These are phyloP conservation scores for Exobasidium cylindrosporum DNA, from an alignment of 1,284 basidiomycete genomes.

Conservation along the genomic window DNA sequence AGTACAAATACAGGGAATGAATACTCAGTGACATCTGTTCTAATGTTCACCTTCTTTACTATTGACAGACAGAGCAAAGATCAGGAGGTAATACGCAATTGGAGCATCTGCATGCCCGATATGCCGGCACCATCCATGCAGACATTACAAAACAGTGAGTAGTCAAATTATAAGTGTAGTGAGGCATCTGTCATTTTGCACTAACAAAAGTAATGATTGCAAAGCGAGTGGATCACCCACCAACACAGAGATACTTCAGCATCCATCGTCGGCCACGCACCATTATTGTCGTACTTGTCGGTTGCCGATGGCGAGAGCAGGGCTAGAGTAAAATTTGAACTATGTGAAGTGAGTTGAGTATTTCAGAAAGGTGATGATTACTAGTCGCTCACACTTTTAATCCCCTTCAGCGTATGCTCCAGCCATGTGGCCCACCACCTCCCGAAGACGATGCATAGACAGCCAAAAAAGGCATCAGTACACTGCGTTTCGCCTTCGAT, in stretches of 20 bases:
- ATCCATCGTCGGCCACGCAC: conserved; percentile 85
- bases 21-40: too few species aligned
- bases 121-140: conserved; percentile 72
- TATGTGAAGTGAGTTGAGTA: conserved; percentile 73
- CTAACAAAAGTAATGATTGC: neutral
- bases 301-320: conserved; percentile 89
- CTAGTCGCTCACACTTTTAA: conserved; percentile 1
- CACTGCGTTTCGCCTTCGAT: too few species aligned
- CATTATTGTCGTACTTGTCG: conserved; percentile 78
- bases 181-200: too few species aligned
- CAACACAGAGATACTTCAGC: conserved; percentile 92
- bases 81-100: conserved; percentile 31
- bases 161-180: conserved; percentile 10
- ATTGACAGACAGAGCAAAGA: neutral
- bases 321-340: conserved; percentile 87
- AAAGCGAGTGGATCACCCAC: conserved; percentile 93
- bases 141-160: conserved; percentile 52
- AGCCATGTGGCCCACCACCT: conserved; percentile 95
- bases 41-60: too few species aligned
- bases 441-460: conserved; percentile 77
- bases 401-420: conserved; percentile 76
- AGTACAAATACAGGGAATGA: too few species aligned
- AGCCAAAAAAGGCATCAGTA: too few species aligned
- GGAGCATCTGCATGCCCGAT: conserved; percentile 74
- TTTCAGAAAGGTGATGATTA: neutral